Evolutionary conservation across 306 rosid genomes (phyloP).

Genomic region (Fragaria nilgerrensis): DNA sequence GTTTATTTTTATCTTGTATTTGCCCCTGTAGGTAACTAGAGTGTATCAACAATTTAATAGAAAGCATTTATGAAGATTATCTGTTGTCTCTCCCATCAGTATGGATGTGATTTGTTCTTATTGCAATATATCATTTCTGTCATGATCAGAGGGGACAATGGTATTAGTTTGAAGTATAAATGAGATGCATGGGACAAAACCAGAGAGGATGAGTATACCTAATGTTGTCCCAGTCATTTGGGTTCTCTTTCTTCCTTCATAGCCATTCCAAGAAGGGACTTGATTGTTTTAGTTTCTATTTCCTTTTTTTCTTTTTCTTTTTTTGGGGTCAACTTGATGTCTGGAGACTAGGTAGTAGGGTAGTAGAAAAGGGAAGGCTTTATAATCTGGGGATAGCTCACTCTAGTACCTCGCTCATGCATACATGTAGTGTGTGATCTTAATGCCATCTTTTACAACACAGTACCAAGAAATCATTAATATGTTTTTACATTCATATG

Average conservation of each 20-base stretch:
- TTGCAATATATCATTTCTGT: not conserved
- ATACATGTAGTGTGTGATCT: not conserved
- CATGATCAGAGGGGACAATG: not conserved
- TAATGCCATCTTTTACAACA: not conserved
- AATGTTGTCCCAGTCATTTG: not conserved
- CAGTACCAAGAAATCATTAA: not conserved
- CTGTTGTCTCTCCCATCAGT: not conserved
- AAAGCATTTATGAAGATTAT: conserved; percentile 1
- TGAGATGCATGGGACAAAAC: not conserved
- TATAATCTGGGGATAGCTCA: too few relatives aligned
- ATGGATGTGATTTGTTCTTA: conserved; percentile 4
- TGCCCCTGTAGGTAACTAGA: not conserved
- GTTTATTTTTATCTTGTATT: not conserved
- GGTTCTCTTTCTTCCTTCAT: not conserved
- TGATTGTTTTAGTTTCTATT: not conserved
- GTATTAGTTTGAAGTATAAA: not conserved
- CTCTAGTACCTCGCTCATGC: too few relatives aligned
- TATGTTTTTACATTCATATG: not conserved
- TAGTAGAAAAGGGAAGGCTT: too few relatives aligned
- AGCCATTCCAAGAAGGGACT: not conserved
- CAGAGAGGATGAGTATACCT: not conserved
- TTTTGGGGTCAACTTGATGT: too few relatives aligned
- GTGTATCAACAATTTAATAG: not conserved
- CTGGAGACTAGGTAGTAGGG: too few relatives aligned
- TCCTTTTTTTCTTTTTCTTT: too few relatives aligned